These are phyloP conservation scores for Podospora pseudopauciseta DNA, from an alignment of 495 filamentous ascomycete genomes.

Conservation along the genomic window DNA sequence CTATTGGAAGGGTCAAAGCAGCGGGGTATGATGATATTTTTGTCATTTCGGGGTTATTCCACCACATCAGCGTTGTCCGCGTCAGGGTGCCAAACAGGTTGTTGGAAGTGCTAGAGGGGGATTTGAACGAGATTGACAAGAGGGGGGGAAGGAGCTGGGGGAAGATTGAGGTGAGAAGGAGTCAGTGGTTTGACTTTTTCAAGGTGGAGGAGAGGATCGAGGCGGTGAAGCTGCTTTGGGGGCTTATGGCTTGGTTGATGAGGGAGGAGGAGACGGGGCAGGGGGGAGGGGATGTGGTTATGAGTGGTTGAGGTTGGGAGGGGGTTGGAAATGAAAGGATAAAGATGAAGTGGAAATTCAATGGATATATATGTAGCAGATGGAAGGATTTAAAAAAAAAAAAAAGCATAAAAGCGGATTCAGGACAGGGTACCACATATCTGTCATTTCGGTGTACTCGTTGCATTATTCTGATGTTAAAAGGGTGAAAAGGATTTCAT, in stretches of 20 bases:
- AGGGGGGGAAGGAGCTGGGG: constrained; percentile 44
- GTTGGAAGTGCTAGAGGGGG: constrained; percentile 50
- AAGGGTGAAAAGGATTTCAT: too few relatives aligned
- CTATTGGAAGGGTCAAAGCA: constrained; percentile 60
- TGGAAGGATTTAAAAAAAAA: too few relatives aligned
- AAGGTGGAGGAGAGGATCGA: constrained; percentile 62
- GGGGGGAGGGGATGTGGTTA: constrained; percentile 29
- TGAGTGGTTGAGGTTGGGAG: background rate
- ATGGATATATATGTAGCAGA: too few relatives aligned
- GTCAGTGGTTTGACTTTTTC: constrained; percentile 77
- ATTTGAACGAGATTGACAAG: constrained; percentile 17
- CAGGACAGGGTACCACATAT: too few relatives aligned
- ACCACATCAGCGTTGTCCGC: constrained; percentile 73
- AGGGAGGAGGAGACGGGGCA: constrained; percentile 38
- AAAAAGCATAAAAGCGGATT: too few relatives aligned
- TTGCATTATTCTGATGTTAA: too few relatives aligned
- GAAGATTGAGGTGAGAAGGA: constrained; percentile 60
- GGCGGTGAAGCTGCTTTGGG: constrained; percentile 71
- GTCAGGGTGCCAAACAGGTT: constrained; percentile 67
- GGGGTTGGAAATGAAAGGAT: background rate
- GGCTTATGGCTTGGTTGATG: constrained; percentile 68
- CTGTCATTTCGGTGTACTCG: too few relatives aligned
- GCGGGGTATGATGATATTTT: constrained; percentile 63
- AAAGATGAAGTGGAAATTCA: background rate
- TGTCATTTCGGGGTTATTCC: constrained; percentile 75